A percentile compares a stretch with the other conserved stretches of the same genome.
Conservation (phyloP, 345 rosid species). For the Orychophragmus violaceus region DNA sequence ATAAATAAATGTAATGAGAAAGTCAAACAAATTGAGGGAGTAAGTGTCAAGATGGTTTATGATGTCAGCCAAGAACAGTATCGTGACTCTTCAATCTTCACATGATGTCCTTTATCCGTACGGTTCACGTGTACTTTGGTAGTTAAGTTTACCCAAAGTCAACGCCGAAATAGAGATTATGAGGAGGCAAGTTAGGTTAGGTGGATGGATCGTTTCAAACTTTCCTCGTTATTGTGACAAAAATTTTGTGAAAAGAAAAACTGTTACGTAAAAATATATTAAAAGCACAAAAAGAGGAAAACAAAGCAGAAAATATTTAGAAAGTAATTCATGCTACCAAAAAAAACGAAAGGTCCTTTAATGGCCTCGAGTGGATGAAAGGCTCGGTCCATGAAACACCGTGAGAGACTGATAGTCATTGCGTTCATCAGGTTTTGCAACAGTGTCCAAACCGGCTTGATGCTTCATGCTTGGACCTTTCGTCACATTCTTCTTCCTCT, state of each 20-base stretch:
- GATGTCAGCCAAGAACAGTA: slow-evolving; percentile 15
- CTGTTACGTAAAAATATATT: not conserved
- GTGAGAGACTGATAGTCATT: not conserved
- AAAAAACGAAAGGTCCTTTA: not conserved
- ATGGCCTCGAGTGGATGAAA: not conserved
- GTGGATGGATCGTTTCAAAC: not conserved
- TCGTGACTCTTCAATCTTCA: slow-evolving; percentile 4
- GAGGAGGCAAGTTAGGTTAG: slow-evolving; percentile 12
- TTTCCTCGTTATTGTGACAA: slow-evolving; percentile 4
- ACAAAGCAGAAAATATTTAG: not conserved
- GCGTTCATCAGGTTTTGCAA: not conserved
- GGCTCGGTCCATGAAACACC: not conserved
- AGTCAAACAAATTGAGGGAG: slow-evolving; percentile 28
- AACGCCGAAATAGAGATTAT: slow-evolving; percentile 11
- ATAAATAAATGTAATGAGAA: not conserved
- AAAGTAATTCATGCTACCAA: not conserved
- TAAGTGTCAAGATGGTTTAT: not conserved
- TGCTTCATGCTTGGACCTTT: not conserved
- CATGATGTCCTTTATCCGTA: slow-evolving; percentile 21
- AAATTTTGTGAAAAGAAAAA: not conserved
- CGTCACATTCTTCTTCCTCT: not conserved
- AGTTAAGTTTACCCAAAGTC: not conserved
- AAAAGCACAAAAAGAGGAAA: not conserved
- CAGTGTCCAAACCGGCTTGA: not conserved
- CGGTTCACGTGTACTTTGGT: slow-evolving; percentile 30